phyloP scores from a whole-genome alignment of 352 stramenopile species.

The Globisporangium okanoganense region DNA sequence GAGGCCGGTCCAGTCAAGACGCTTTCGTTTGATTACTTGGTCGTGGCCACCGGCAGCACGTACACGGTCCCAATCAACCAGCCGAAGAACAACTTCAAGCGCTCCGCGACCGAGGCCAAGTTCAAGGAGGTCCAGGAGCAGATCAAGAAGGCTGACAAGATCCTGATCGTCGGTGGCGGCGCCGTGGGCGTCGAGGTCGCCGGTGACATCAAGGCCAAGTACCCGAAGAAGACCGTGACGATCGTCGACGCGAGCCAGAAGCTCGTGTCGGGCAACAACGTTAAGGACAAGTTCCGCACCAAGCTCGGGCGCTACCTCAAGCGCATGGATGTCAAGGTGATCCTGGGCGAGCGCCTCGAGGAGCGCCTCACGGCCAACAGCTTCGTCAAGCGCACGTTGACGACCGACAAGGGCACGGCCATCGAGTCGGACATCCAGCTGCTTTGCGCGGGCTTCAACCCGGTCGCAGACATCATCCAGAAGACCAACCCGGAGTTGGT shows the following conservation, averaged over 20 bases:
- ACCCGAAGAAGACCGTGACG: conserved; percentile 45
- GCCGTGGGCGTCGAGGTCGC: conserved; percentile 52
- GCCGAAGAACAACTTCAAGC: conserved; percentile 18
- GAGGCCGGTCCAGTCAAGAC: conserved; percentile 18
- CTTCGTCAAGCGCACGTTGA: conserved; percentile 30
- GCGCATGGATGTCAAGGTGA: conserved; percentile 50
- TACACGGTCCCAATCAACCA: conserved; percentile 58
- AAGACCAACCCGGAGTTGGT: conserved; percentile 17
- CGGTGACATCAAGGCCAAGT: conserved; percentile 39
- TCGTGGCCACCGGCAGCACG: conserved; percentile 55
- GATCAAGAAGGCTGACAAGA: conserved; percentile 36
- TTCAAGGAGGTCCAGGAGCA: conserved; percentile 24
- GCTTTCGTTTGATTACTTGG: conserved; percentile 53
- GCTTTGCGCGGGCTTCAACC: conserved; percentile 32
- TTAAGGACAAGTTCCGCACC: conserved; percentile 45
- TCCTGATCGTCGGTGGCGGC: conserved; percentile 52
- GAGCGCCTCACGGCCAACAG: conserved; percentile 30
- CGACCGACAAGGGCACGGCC: conserved; percentile 38
- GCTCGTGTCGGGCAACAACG: conserved; percentile 29
- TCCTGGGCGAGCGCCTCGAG: conserved; percentile 45
- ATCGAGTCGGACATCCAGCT: conserved; percentile 53
- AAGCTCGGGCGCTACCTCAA: conserved; percentile 40
- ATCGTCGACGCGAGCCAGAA: conserved; percentile 32
- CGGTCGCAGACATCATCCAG: conserved; percentile 11
- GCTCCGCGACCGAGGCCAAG: conserved; percentile 23